Evolutionary conservation across 2,329 filamentous ascomycete species (phyloP), one percentile per base, ranked within the genome.

Genomic region (Aspergillus sp.): DNA sequence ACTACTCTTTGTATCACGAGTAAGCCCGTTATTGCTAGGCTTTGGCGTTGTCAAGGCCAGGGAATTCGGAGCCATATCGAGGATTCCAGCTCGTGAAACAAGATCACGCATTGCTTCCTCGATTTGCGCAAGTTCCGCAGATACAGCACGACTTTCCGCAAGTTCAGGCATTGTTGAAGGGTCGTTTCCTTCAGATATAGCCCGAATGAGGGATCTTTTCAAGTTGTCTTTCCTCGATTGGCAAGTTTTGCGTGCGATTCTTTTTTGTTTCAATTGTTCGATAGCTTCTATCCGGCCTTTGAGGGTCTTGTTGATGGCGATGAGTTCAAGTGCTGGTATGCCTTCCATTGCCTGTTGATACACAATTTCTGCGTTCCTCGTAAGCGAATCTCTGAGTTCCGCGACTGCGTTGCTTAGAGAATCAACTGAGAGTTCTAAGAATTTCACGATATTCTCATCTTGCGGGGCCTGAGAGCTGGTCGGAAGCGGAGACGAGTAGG

Each of bases 291-390:
- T 68, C 48, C 62, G 68, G 25, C 55, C 51, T 13, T 62, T 63
- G 19, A 72, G 59, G 12, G 47, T 48, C 45, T 67, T 67, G 50
- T 68, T 69, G 48, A 66, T 59, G 3, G 60, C 48, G 20, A 68
- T 56, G 42, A 72, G 43, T 20, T 68, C 64, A 12, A 63, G 60
- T 2, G 60, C 59, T 2, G 59, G 56, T 45, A 60, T 56, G 4
- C 67, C 69, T 47, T 64, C 61, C 60, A 72, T 64, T 23, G 64
- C 61, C 45, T 61, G 57, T 38, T 70, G 54, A 46, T 68, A 69
- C 12, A 70, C 61, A 30, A 63, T 51, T 41, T 69, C 61, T 1
- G 70, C 66, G 45, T 70, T 69, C 25, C 55, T 60, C 32, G 63
- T 55, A 22, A 65, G 54, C 3, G 59, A 65, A 37, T 51, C 43